phyloP scores from a whole-genome alignment of 2,329 filamentous ascomycete species.

The Aurifilum marmelostoma region DNA sequence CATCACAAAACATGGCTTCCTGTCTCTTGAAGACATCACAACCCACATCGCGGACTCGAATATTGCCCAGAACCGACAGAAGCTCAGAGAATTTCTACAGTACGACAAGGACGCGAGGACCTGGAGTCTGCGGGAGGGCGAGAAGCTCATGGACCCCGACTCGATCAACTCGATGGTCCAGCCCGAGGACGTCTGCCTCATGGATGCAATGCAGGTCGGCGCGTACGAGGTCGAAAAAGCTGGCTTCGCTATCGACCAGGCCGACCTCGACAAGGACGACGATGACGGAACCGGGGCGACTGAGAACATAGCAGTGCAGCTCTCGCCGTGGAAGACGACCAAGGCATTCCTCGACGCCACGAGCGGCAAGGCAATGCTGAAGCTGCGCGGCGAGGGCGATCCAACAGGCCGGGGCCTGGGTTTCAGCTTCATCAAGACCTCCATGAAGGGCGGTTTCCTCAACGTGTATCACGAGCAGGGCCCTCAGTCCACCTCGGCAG shows the following conservation, averaged over 20 bases:
- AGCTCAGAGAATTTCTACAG: constrained; percentile 93
- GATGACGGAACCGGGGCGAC: constrained; percentile 66
- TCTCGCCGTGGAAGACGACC: constrained; percentile 95
- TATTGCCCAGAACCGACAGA: constrained; percentile 93
- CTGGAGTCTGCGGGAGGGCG: constrained; percentile 77
- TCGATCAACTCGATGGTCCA: constrained; percentile 86
- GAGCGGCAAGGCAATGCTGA: constrained; percentile 94
- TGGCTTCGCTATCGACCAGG: constrained; percentile 71
- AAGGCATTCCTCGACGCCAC: constrained; percentile 96
- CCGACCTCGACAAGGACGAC: constrained; percentile 66
- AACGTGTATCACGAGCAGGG: constrained; percentile 69
- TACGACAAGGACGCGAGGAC: constrained; percentile 88
- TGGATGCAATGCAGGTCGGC: constrained; percentile 96
- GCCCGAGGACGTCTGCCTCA: constrained; percentile 90
- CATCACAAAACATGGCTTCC: constrained; percentile 73
- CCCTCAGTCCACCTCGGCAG: constrained; percentile 69
- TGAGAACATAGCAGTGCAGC: constrained; percentile 80
- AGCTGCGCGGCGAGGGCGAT: constrained; percentile 91
- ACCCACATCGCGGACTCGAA: constrained; percentile 91
- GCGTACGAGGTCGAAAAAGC: constrained; percentile 89
- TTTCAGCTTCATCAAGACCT: constrained; percentile 96
- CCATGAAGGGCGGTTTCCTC: constrained; percentile 96
- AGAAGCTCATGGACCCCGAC: constrained; percentile 78
- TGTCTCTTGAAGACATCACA: constrained; percentile 83
- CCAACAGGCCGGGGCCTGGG: constrained; percentile 91